phyloP scores from a whole-genome alignment of 257 asterid species.

The Hygrophila difformis region DNA sequence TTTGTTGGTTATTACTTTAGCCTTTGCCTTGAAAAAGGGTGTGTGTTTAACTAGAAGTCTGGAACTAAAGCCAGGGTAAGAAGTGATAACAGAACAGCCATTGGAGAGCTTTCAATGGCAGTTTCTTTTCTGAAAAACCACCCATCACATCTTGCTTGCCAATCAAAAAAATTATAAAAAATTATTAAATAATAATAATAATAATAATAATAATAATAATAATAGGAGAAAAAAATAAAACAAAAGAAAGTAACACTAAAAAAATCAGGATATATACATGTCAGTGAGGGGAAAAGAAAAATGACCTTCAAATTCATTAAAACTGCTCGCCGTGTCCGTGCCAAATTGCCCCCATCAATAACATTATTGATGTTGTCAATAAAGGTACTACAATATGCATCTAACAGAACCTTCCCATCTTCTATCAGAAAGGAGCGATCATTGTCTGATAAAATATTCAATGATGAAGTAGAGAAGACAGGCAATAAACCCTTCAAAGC shows the following conservation, averaged over 20 bases:
- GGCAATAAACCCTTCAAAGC: slow-evolving; percentile 46
- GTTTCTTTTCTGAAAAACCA: background rate
- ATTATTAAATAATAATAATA: no score
- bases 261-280: background rate
- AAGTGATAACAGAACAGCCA: background rate
- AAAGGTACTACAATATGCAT: slow-evolving; percentile 46
- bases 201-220: no score
- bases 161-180: no score
- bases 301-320: slow-evolving; percentile 78
- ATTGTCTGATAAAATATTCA: slow-evolving; percentile 31
- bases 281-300: background rate
- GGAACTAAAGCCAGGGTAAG: background rate
- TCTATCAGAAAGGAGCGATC: slow-evolving; percentile 27
- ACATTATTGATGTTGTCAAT: slow-evolving; percentile 47
- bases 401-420: slow-evolving; percentile 37
- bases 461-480: slow-evolving; percentile 41
- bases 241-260: slow-evolving; percentile 9
- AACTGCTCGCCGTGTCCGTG: slow-evolving; percentile 72
- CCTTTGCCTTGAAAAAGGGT: background rate
- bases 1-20: background rate
- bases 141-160: background rate
- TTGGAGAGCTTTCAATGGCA: background rate
- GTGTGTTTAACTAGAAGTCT: background rate
- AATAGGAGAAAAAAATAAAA: no score
- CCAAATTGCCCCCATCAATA: slow-evolving; percentile 52